A percentile compares a stretch with the other conserved stretches of the same genome.
phyloP scores from a whole-genome alignment of 1,284 basidiomycete species.

The Moesziomyces globuligerus region DNA sequence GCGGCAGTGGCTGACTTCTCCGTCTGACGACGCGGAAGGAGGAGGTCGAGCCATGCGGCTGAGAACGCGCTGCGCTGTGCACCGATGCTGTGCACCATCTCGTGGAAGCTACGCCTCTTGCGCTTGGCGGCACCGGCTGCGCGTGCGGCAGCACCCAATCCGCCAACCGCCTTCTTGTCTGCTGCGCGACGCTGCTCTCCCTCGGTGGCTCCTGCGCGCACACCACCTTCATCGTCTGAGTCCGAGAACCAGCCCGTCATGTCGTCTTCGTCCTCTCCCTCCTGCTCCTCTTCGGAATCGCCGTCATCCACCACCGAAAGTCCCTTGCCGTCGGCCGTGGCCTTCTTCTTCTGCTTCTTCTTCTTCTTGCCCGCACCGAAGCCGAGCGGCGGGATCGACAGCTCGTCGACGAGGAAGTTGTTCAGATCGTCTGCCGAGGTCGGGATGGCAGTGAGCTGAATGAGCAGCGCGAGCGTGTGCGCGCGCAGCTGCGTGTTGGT shows the following conservation, averaged over 20 bases:
- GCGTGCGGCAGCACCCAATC: constrained; percentile 22
- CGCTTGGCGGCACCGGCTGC: constrained; percentile 51
- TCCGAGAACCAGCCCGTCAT: constrained; percentile 70
- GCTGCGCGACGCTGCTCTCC: constrained; percentile 26
- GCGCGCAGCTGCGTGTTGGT: constrained; percentile 66
- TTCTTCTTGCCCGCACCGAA: constrained; percentile 26
- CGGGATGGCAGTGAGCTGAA: constrained; percentile 84
- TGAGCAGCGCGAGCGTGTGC: constrained; percentile 81
- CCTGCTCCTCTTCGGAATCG: constrained; percentile 53
- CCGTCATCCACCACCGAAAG: constrained; percentile 62
- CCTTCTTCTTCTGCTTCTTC: constrained; percentile 39
- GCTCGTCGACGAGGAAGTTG: constrained; percentile 76
- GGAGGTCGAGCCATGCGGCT: constrained; percentile 77
- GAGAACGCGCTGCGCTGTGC: constrained; percentile 83
- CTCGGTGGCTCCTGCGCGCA: constrained; percentile 54
- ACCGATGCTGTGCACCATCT: constrained; percentile 74
- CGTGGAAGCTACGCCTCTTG: constrained; percentile 60
- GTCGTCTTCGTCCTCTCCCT: constrained; percentile 68
- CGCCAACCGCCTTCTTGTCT: constrained; percentile 31
- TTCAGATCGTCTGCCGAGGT: constrained; percentile 79
- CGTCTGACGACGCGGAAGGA: constrained; percentile 70
- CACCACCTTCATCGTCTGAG: constrained; percentile 58
- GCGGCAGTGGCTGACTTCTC: constrained; percentile 18
- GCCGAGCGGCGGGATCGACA: constrained; percentile 66
- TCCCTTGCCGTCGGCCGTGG: constrained; percentile 39